phyloP scores from a whole-genome alignment of 345 rosid species.

The Salix dunnii region DNA sequence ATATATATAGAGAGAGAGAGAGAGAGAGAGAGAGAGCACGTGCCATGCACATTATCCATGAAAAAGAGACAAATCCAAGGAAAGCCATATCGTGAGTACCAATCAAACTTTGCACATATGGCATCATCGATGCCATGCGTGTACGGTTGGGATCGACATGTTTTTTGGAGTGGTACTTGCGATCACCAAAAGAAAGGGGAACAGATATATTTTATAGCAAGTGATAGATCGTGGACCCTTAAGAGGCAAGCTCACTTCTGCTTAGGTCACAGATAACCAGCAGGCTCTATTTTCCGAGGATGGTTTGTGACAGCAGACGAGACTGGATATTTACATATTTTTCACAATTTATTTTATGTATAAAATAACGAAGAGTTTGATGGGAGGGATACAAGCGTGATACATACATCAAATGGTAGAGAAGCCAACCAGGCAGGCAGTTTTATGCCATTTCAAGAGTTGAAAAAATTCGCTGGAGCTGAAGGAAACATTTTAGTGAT shows the following conservation, averaged over 20 bases:
- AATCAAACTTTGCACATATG: background rate
- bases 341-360: constrained; percentile 35
- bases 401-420: constrained; percentile 46
- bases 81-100: background rate
- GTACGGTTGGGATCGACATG: constrained; percentile 17
- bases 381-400: constrained; percentile 16
- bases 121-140: background rate
- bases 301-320: background rate
- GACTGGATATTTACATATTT: constrained; percentile 40
- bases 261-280: background rate
- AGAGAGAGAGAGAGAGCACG: no score
- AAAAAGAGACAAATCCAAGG: constrained; percentile 16
- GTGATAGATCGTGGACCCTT: no score
- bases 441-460: constrained; percentile 16
- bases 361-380: constrained; percentile 32
- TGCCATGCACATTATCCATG: constrained; percentile 28
- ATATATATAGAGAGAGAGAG: no score
- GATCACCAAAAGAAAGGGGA: no score
- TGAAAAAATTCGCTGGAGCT: constrained; percentile 24
- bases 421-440: constrained; percentile 25
- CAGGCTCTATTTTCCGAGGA: background rate
- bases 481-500: constrained; percentile 4
- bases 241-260: no score
- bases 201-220: no score
- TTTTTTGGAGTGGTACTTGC: no score